phyloP scores from a whole-genome alignment of 148 eudicot genomes.

The Heliamphora exappendiculata region DNA sequence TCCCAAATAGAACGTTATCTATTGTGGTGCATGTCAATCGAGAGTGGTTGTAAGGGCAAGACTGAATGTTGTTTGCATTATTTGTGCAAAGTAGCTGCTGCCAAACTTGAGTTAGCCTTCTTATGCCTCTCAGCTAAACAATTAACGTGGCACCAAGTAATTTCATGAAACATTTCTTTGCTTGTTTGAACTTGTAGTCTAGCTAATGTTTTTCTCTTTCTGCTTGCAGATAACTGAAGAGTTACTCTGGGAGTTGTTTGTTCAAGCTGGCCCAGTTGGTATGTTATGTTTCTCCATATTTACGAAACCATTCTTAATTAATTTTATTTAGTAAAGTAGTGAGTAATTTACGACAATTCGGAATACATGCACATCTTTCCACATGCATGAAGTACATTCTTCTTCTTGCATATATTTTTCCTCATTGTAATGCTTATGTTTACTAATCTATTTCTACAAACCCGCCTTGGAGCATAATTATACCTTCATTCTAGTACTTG shows the following conservation, averaged over 20 bases:
- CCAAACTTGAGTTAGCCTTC: not conserved
- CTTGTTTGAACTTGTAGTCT: not conserved
- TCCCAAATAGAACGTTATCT: not conserved
- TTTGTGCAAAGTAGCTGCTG: not conserved
- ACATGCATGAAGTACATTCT: not conserved
- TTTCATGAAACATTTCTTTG: not conserved
- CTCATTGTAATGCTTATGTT: not conserved
- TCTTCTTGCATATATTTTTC: not conserved
- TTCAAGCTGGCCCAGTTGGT: conserved; percentile 97
- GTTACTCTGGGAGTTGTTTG: conserved; percentile 83
- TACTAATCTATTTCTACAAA: no score
- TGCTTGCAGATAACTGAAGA: conserved; percentile 62
- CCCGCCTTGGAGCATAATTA: not conserved
- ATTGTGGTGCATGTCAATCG: not conserved
- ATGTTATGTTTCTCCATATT: conserved; percentile 3
- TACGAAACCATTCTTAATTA: not conserved
- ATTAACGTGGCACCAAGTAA: not conserved
- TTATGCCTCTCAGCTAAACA: not conserved
- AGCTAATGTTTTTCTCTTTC: conserved; percentile 9
- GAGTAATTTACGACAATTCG: not conserved
- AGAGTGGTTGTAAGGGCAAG: not conserved
- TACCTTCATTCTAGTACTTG: not conserved
- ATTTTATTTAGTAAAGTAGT: not conserved
- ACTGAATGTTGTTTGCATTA: not conserved
- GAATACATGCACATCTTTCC: not conserved